Evolutionary conservation across 768 basidiomycete species (phyloP), one percentile per base, ranked within the genome.

Genomic region (Tremella fuciformis): DNA sequence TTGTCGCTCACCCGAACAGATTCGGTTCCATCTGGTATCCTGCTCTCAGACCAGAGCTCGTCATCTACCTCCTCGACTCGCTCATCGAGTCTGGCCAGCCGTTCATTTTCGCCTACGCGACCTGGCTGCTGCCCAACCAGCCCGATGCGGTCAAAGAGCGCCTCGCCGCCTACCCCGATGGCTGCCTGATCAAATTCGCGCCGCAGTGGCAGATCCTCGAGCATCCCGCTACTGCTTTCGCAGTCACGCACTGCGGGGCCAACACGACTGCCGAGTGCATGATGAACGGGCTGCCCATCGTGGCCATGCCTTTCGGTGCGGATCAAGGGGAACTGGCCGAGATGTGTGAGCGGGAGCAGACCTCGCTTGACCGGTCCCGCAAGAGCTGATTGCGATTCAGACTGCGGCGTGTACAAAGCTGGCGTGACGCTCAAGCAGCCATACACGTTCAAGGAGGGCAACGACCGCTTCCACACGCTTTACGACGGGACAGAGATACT

Each of bases 11-110:
- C 42, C n/a, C 16, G 6, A 46, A 6, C 44, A 67, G 67, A 34
- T 59, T 66, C 18, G 67, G 67, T 25, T 63, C 62, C 1, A n/a
- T 65, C 0, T 69, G 52, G 26, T 69, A 58, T 54, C 67, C 64
- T 18, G 21, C 50, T 9, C 13, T 21, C 38, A 52, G 67, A 53
- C 67, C 64, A 8, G 62, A 69, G 22, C 44, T 69, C 18, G 55
- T 64, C 19, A 44, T 39, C 22, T 60, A 57, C 39, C 49, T 69
- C 13, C 40, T 69, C 40, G 49, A 63, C n/a, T 59, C 67, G 9
- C 55, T 69, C 2, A 40, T 55, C 21, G 62, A 58, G n/a, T 18
- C 24, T 24, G 41, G 48, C 1, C 21, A 53, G 46, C 67, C 67
- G 0, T 61, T 65, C 60, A 21, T 69, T 18, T 69, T 63, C 52